Evolutionary conservation across 2,329 filamentous ascomycete genomes (phyloP).

Genomic region (Blastomyces silverae): DNA sequence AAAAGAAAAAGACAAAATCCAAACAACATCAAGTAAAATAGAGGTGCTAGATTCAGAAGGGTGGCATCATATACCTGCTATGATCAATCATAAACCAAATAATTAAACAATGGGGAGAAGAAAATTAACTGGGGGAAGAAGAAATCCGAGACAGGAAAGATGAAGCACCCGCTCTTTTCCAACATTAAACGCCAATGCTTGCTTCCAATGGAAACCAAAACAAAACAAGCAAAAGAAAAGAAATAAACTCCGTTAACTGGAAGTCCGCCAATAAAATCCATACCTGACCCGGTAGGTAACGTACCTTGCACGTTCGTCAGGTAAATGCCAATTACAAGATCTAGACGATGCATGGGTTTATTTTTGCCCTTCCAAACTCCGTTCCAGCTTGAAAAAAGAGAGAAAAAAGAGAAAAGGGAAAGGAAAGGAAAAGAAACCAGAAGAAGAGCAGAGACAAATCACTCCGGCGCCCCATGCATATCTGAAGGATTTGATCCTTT

Average conservation of each 20-base stretch:
- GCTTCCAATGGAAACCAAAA: not conserved
- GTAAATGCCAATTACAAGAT: slow-evolving; percentile 4
- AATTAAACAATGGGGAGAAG: not conserved
- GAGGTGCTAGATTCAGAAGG: not conserved
- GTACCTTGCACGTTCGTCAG: slow-evolving; percentile 1
- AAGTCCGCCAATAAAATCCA: not conserved
- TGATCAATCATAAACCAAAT: slow-evolving; percentile 1
- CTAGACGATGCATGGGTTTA: slow-evolving; percentile 15
- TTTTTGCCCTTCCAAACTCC: slow-evolving; percentile 18
- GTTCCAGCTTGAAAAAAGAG: slow-evolving; percentile 16
- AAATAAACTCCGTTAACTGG: slow-evolving; percentile 16
- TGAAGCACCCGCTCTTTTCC: not conserved
- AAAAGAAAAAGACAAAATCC: not conserved
- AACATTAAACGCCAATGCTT: slow-evolving; percentile 3
- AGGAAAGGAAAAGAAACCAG: not conserved
- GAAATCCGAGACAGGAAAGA: not conserved
- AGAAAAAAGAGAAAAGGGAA: not conserved
- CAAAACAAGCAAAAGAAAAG: not conserved
- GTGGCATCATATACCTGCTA: not conserved
- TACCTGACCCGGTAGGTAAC: not conserved
- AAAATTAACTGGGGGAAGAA: not conserved
- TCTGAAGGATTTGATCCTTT: not conserved
- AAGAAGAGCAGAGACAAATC: not conserved
- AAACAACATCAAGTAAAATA: not conserved
- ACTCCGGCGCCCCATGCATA: slow-evolving; percentile 18